Base-by-base conservation (phyloP, 306 rosid genomes). In the Rosa rugosa region DNA sequence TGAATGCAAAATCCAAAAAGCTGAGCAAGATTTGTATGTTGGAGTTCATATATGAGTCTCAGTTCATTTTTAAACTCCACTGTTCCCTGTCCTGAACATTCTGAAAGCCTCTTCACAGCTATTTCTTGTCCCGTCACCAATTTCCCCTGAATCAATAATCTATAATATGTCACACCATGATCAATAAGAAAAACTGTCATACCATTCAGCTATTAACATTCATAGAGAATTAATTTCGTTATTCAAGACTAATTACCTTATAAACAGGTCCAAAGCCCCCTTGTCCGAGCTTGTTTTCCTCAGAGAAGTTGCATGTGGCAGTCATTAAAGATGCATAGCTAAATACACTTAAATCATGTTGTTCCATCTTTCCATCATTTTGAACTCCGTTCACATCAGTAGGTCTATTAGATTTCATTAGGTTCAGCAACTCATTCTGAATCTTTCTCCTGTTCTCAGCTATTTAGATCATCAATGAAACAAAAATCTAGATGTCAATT, bases 61-160 rank as follows among this genome's bases (percentile, higher is more conserved):
- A 79, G 22, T 75, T 85, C 85, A 76, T 79, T 85, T 36, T 73
- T 80, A 51, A 86, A 86, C 65, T 86, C 86, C 1, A 11, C 1
- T 0, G 18, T 25, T 71, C 87, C 87, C 75, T 86, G 85, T 1
- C 79, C 38, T 0, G 87, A 86, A 57, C 77, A 16, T 78, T 22
- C 76, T 53, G 79, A 73, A 25, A 80, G 79, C 25, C 83, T 27
- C 27, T 80, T 73, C 5, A 73, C 38, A 12, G 83, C 70, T 4
- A 80, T 65, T 18, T 80, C 74, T 74, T 5, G 72, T 13, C 75
- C 70, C 3, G 25, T 65, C 62, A 16, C 8, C 47, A 80, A 42
- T 54, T 42, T 51, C 51, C 83, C 83, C 74, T 80, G 51, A 54
- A 34, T 7, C 36, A 5, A 6, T 41, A 27, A 60, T 46, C 41